A percentile compares a stretch with the other conserved stretches of the same genome.
phyloP scores from a whole-genome alignment of 495 filamentous ascomycete species.

The Extremus antarcticus region DNA sequence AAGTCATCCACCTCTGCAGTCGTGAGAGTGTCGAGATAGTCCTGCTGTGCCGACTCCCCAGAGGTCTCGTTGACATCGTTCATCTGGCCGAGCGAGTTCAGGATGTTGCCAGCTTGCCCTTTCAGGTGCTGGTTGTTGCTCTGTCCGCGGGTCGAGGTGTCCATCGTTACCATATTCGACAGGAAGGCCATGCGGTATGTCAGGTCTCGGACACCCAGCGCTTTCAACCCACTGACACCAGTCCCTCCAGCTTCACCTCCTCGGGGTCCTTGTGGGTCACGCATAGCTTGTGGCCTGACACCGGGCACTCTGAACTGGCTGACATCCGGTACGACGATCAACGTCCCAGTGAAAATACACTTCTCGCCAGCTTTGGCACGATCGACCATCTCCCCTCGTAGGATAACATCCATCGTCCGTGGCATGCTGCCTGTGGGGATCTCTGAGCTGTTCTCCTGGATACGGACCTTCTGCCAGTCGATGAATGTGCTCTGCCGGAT shows the following conservation, averaged over 20 bases:
- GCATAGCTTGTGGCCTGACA: conserved; percentile 68
- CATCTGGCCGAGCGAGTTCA: conserved; percentile 68
- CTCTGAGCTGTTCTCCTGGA: conserved; percentile 96
- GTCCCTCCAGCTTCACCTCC: conserved; percentile 62
- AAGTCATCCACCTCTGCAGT: conserved; percentile 82
- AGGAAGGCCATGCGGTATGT: conserved; percentile 97
- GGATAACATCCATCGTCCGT: conserved; percentile 90
- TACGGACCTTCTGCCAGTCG: conserved; percentile 96
- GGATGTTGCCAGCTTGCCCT: conserved; percentile 65
- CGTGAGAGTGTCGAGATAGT: conserved; percentile 72
- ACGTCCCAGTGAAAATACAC: conserved; percentile 89
- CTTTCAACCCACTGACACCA: conserved; percentile 80
- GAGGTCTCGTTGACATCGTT: conserved; percentile 49
- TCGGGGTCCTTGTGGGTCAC: conserved; percentile 63
- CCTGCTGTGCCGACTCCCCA: conserved; percentile 78
- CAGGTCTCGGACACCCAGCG: conserved; percentile 85
- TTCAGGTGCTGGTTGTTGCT: conserved; percentile 49
- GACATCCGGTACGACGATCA: conserved; percentile 96
- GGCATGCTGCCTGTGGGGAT: conserved; percentile 99
- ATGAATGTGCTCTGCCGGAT: conserved; percentile 96
- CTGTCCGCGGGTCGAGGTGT: conserved; percentile 67
- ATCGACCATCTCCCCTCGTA: conserved; percentile 97
- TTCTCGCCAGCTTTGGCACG: conserved; percentile 95
- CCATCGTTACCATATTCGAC: conserved; percentile 91
- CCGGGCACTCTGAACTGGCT: conserved; percentile 90